These are phyloP conservation scores for Pythium brassicae DNA, from an alignment of 352 stramenopile genomes.

Conservation along the genomic window DNA sequence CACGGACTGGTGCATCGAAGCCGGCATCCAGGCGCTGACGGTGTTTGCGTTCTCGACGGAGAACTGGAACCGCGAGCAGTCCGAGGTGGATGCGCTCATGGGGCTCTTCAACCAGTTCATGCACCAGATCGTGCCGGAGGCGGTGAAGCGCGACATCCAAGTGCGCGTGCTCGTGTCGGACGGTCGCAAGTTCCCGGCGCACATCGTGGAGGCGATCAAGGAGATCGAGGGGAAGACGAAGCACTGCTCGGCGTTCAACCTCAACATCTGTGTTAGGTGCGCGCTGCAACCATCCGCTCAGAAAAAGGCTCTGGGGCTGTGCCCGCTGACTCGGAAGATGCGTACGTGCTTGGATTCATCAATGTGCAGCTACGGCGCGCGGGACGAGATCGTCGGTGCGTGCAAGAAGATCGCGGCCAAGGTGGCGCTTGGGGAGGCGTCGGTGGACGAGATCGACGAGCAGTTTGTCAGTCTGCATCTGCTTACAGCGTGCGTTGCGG, in stretches of 20 bases:
- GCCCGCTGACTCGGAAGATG: neutral
- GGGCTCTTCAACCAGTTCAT: constrained; percentile 94
- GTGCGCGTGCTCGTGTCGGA: constrained; percentile 90
- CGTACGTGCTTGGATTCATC: no score
- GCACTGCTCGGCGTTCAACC: constrained; percentile 72
- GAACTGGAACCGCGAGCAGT: constrained; percentile 91
- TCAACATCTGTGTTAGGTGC: constrained; percentile 85
- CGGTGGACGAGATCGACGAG: constrained; percentile 78
- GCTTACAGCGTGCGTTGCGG: constrained; percentile 67
- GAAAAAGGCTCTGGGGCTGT: no score
- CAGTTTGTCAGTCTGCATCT: constrained; percentile 61
- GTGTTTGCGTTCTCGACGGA: constrained; percentile 96
- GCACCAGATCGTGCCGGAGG: constrained; percentile 89
- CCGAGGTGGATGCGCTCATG: constrained; percentile 92
- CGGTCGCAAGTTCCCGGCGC: constrained; percentile 54
- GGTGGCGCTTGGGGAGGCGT: constrained; percentile 58
- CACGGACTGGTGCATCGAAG: constrained; percentile 95
- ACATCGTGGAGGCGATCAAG: constrained; percentile 65
- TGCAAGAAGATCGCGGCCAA: constrained; percentile 87
- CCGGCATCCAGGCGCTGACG: constrained; percentile 88
- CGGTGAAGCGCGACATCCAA: constrained; percentile 87
- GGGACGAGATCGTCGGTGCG: constrained; percentile 93
- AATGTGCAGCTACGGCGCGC: constrained; percentile 91
- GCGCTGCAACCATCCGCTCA: no score
- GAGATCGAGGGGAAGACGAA: constrained; percentile 87